phyloP scores from a whole-genome alignment of 2,329 filamentous ascomycete species.

The Aureobasidium leucospermi region DNA sequence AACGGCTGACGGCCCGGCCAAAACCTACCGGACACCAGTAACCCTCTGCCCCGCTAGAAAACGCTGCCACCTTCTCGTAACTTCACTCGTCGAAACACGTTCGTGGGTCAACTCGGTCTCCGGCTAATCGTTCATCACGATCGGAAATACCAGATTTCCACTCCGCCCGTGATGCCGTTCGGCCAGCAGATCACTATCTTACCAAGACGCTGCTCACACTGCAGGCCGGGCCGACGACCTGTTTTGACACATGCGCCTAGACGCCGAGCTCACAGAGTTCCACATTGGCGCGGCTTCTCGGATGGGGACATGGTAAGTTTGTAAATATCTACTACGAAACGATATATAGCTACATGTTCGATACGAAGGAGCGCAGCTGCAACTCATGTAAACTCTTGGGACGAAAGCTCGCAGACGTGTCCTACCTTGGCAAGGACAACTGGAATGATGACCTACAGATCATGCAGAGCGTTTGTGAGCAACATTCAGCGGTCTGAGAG shows the following conservation, averaged over 20 bases:
- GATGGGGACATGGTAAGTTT: background rate
- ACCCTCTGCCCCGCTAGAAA: constrained; percentile 1
- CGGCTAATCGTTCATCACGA: background rate
- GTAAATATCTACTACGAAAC: background rate
- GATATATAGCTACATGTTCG: too few relatives aligned
- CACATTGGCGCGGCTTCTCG: background rate
- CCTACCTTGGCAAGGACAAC: background rate
- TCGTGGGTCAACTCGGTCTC: background rate
- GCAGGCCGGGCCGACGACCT: background rate
- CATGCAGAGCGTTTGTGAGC: background rate
- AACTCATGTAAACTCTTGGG: too few relatives aligned
- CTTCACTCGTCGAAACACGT: background rate
- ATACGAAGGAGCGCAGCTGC: too few relatives aligned
- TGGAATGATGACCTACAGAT: background rate
- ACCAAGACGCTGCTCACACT: background rate
- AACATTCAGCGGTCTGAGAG: background rate
- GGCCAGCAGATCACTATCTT: background rate
- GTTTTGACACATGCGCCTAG: constrained; percentile 5
- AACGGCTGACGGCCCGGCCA: background rate
- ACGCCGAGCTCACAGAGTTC: background rate
- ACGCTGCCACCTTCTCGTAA: background rate
- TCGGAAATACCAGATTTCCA: background rate
- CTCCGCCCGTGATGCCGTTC: background rate
- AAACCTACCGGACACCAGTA: background rate
- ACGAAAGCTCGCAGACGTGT: too few relatives aligned